Conservation (phyloP, 306 rosid species). For the Elaeagnus macrophylla region DNA sequence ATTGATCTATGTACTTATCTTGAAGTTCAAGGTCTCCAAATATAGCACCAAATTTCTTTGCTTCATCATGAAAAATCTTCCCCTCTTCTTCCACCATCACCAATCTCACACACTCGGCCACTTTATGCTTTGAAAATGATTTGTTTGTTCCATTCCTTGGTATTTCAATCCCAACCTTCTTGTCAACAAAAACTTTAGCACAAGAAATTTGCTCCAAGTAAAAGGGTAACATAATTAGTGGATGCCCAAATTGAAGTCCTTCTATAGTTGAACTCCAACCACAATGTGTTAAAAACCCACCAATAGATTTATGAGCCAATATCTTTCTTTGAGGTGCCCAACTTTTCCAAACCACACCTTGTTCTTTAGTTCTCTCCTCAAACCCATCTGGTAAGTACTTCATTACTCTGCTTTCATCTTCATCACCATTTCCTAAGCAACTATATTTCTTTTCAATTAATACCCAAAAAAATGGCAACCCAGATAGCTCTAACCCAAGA, state of each 20-base stretch:
- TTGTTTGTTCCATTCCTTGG: slow-evolving; percentile 8
- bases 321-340: slow-evolving; percentile 72
- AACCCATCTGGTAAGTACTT: background rate
- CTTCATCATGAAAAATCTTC: slow-evolving; percentile 5
- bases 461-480: slow-evolving; percentile 46
- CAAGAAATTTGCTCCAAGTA: slow-evolving; percentile 48
- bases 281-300: slow-evolving; percentile 59
- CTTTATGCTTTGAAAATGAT: slow-evolving; percentile 7
- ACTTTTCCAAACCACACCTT: slow-evolving; percentile 41
- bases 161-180: slow-evolving; percentile 2
- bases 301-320: slow-evolving; percentile 35
- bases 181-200: slow-evolving; percentile 37
- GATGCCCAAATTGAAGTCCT: slow-evolving; percentile 34
- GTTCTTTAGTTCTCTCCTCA: slow-evolving; percentile 31
- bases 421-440: background rate
- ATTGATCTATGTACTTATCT: background rate
- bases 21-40: slow-evolving; percentile 5
- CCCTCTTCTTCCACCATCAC: slow-evolving; percentile 19
- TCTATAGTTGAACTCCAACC: slow-evolving; percentile 70
- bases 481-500: slow-evolving; percentile 41
- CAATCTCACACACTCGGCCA: slow-evolving; percentile 13
- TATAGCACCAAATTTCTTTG: background rate
- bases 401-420: background rate
- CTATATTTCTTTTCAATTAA: no score
- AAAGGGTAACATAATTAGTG: slow-evolving; percentile 59